Evolutionary conservation across 2,329 filamentous ascomycete species (phyloP).

Genomic region (Aspergillus pseudotamarii): DNA sequence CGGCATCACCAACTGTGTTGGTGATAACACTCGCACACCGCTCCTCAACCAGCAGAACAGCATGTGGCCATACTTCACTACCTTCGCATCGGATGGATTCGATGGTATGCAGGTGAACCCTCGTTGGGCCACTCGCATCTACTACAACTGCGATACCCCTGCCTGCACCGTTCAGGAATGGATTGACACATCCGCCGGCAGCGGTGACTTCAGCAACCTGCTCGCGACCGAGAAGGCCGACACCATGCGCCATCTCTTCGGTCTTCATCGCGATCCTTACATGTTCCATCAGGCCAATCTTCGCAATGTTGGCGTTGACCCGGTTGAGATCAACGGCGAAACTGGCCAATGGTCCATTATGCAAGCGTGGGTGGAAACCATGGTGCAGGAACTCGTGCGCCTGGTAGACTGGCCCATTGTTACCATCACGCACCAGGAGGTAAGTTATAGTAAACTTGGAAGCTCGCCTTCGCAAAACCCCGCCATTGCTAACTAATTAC

Average conservation of each 20-base stretch:
- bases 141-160: conserved; percentile 65
- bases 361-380: conserved; percentile 60
- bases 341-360: conserved; percentile 55
- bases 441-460: conserved; percentile 25
- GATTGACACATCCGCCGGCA: conserved; percentile 60
- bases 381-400: conserved; percentile 57
- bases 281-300: conserved; percentile 69
- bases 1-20: conserved; percentile 63
- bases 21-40: conserved; percentile 62
- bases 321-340: conserved; percentile 53
- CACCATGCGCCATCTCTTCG: conserved; percentile 60
- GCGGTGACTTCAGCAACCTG: conserved; percentile 57
- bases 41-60: conserved; percentile 56
- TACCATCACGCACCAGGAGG: conserved; percentile 60
- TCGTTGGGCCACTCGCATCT: conserved; percentile 64
- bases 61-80: conserved; percentile 61
- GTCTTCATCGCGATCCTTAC: conserved; percentile 58
- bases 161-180: conserved; percentile 62
- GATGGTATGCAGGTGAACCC: conserved; percentile 60
- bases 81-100: conserved; percentile 55
- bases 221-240: conserved; percentile 55
- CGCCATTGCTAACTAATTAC: not conserved
- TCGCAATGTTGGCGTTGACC: conserved; percentile 52
- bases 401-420: conserved; percentile 58
- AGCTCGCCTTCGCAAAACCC: not conserved